Evolutionary conservation across 1,139 yeast genomes (phyloP), one percentile per base, ranked within the genome.

Genomic region (Sugiyamaella grinbergsii): DNA sequence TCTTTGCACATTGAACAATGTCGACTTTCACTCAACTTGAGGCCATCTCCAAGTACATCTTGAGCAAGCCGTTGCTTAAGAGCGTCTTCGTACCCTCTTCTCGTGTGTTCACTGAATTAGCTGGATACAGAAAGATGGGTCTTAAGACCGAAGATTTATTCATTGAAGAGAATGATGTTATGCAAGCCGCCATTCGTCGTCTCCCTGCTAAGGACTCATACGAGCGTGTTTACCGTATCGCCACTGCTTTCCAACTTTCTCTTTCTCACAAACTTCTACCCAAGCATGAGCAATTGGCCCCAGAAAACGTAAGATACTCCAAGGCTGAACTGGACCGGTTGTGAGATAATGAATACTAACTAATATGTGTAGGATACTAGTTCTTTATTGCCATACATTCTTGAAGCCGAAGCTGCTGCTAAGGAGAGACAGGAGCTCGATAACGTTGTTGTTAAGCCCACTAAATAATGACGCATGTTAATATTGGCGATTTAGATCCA

Each of bases 41-140:
- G 66, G 88, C 84, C 75, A 76, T 83, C 58, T 84, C 91, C 61
- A 91, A 87, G 71, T 84, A 77, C 76, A 84, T 90, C 67, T 78
- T 86, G 69, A 83, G 85, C 63, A 81, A 90, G 62, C 96, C 97
- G 53, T 69, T 83, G 53, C 80, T 91, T 66, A 79, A 86, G 61
- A 82, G 83, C 69, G 70, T 90, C 58, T 76, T 87, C 58, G 79
- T 83, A 37, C 98, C 98, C 61, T 78, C 85, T 39, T 86, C 97
- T 50, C 80, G 83, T 68, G 74, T 80, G 59, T 90, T 85, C 73
- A 76, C 80, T 61, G 76, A 83, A 60, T 78, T 79, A 62, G 79
- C 95, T 54, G 98, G 98, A 54, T 90, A 91, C 85, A 86, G 97
- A 78, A 82, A 88, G 71, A 74, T 91, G 78, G 98, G 98, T 47